Evolutionary conservation across 805 yeast species (phyloP), one percentile per base, ranked within the genome.

Genomic region (Nakazawaea siamensis): DNA sequence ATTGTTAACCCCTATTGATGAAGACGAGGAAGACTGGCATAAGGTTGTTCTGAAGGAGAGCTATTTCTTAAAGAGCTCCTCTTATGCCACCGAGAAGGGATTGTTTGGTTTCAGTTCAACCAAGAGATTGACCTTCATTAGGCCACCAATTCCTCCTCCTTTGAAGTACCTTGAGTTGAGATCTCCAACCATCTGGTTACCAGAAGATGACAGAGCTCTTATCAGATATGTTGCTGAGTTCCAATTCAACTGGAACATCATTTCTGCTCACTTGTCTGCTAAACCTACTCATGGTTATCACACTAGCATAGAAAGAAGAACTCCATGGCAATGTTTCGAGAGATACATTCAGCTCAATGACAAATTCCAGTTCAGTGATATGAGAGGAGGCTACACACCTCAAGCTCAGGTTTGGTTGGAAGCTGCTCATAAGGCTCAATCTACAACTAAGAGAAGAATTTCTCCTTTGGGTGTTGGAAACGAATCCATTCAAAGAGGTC

Each of bases 271-370:
- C 50, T 62, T 92, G 53, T 70, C 81, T 29, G 69, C 79, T 2
- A 65, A 70, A 33, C 72, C 86, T 2, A 72, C 85, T 0, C 67
- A 75, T 43, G 73, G 80, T 11, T 87, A 85, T 54, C 72, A 77
- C 25, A 82, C 97, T 1, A 87, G 85, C 49, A 85, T 87, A 38
- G 97, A 92, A 55, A 73, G 97, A 49, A 71, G 98, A 49, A 92
- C 97, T 0, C 94, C 98, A 0, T 92, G 98, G 98, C 97, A 90
- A 54, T 90, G 97, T 54, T 92, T 92, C 61, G 98, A 92, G 57
- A 66, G 98, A 45, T 92, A 90, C 64, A 80, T 88, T 41, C 97
- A 90, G 59, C 66, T 92, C 44, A 86, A 84, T 48, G 96, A 90
- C 40, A 78, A 80, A 39, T 90, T 87, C 49, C 94, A 85, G 44